Base-by-base conservation (phyloP, 768 basidiomycete species). In the Suillus discolor region DNA sequence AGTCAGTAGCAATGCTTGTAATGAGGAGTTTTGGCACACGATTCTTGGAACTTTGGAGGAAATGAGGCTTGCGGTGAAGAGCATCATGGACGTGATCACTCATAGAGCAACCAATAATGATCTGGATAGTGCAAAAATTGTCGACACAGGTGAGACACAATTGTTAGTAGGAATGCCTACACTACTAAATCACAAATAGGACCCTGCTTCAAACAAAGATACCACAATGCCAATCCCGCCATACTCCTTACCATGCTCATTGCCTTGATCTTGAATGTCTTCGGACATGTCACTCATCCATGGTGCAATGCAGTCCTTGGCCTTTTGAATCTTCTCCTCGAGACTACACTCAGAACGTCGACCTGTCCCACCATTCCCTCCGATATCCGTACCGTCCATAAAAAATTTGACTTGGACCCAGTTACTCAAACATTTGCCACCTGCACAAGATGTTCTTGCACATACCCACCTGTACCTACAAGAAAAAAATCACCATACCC, bases 401-500 rank as follows among this genome's bases (percentile, higher is more conserved):
- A 41, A 41, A 41, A 16, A 16, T 41, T 71, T 47, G 60, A 69
- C 25, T 63, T 73, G 1, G 69, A 72, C 0, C 70, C 74, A 8
- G 45, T 34, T n/a, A 70, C 65, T n/a, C 63, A 53, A 9, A 63
- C 65, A 7, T 75, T 67, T 61, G 68, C 71, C 15, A 73, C 70
- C 34, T 78, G 77, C 51, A 71, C 72, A 11, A 65, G 64, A 38
- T 78, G 77, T 62, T 78, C 69, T 54, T 71, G 34, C 41, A 68
- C 62, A 4, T 78, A 75, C 54, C 61, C 70, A 36, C 28, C 64
- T 13, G 42, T 64, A 15, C 20, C 23, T 25, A 59, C 34, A 42
- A 20, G 38, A 54, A 39, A 57, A 34, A 34, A 34, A 57, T 18
- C 31, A 23, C 31, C 60, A 0, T 74, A 68, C 62, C 73, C 77